phyloP scores from a whole-genome alignment of 2,329 filamentous ascomycete genomes.

The Phaeophleospora eucalypticola region DNA sequence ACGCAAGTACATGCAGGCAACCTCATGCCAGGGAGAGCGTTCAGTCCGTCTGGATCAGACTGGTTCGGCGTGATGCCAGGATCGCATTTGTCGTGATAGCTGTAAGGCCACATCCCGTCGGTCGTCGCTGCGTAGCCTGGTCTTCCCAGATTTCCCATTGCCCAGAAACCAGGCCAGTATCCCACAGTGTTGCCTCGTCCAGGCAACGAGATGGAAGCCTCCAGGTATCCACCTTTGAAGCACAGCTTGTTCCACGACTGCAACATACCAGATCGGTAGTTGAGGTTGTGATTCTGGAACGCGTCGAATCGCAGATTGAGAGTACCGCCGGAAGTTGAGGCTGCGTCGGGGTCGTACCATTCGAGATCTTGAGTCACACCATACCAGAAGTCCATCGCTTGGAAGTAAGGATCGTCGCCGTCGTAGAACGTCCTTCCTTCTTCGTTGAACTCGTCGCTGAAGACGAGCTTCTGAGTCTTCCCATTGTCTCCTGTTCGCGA shows the following conservation, averaged over 20 bases:
- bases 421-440: constrained; percentile 52
- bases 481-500: constrained; percentile 45
- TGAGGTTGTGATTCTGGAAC: constrained; percentile 58
- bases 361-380: constrained; percentile 50
- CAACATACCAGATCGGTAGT: constrained; percentile 50
- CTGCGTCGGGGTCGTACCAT: constrained; percentile 52
- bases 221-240: constrained; percentile 66
- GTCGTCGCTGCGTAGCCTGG: constrained; percentile 67
- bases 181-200: constrained; percentile 63
- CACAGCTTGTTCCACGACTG: constrained; percentile 52
- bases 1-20: constrained; percentile 64
- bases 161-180: constrained; percentile 74
- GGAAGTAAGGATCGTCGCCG: constrained; percentile 56
- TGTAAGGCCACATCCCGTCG: constrained; percentile 71
- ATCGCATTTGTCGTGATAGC: constrained; percentile 65
- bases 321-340: constrained; percentile 30
- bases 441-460: constrained; percentile 55
- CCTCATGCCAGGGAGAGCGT: constrained; percentile 64
- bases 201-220: constrained; percentile 67
- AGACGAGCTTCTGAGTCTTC: constrained; percentile 47
- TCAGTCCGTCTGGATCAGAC: constrained; percentile 63
- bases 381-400: constrained; percentile 53
- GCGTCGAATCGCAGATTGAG: constrained; percentile 60
- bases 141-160: constrained; percentile 68
- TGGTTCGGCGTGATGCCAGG: constrained; percentile 69